Evolutionary conservation across 495 filamentous ascomycete species (phyloP).

Genomic region (Daldinia childiae): DNA sequence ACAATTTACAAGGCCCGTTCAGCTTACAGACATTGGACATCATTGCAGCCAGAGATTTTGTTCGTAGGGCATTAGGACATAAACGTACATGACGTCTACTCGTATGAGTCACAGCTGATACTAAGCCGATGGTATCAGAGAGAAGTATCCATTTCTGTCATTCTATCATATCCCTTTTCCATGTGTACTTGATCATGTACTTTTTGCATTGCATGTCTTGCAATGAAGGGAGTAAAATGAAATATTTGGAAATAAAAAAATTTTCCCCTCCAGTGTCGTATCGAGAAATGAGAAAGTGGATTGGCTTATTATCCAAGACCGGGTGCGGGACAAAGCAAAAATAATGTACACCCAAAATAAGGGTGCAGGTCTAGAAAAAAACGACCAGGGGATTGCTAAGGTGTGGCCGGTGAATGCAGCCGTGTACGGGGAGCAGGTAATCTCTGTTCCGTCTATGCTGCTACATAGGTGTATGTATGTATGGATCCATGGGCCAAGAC

Average conservation of each 20-base stretch:
- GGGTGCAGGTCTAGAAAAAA: conserved; percentile 50
- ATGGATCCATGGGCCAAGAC: conserved; percentile 7
- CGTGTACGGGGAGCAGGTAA: conserved; percentile 33
- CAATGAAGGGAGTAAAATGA: conserved; percentile 42
- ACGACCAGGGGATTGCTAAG: conserved; percentile 42
- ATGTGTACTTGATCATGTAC: conserved; percentile 8
- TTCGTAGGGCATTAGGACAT: conserved; percentile 55
- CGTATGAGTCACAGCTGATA: conserved; percentile 50
- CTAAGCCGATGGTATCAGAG: conserved; percentile 33
- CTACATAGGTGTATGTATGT: background rate
- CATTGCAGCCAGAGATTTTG: conserved; percentile 53
- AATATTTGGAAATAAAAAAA: conserved; percentile 45
- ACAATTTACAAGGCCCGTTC: conserved; percentile 45
- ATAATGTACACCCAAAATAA: conserved; percentile 39
- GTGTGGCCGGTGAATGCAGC: conserved; percentile 47
- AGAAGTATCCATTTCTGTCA: conserved; percentile 20
- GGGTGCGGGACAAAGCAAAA: conserved; percentile 37
- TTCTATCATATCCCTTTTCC: conserved; percentile 18
- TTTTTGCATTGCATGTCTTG: conserved; percentile 26
- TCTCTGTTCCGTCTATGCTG: conserved; percentile 26
- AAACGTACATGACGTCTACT: conserved; percentile 43
- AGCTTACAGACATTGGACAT: conserved; percentile 58
- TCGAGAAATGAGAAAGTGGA: conserved; percentile 47
- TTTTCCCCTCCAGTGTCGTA: conserved; percentile 49
- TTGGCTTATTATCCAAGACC: conserved; percentile 30